phyloP scores from a whole-genome alignment of 257 asterid species.

The Solanum peruvianum region DNA sequence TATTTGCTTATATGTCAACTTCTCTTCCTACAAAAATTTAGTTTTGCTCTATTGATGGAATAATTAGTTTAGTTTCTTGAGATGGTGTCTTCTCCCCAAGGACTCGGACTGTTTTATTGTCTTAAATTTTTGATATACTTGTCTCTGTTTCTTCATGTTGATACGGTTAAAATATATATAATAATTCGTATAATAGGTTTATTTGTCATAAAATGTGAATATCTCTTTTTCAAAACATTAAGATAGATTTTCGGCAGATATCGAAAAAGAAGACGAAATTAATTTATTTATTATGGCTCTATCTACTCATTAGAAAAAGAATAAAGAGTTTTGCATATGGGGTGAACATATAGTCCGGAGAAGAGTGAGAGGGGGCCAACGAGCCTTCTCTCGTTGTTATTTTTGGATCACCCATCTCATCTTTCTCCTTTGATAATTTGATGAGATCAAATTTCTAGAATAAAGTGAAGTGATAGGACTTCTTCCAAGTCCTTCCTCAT shows the following conservation, averaged over 20 bases:
- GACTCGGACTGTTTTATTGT: neutral
- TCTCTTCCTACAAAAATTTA: no score
- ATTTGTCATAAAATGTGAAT: neutral
- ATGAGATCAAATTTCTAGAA: neutral
- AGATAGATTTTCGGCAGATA: no score
- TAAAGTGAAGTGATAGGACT: neutral
- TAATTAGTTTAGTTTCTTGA: neutral
- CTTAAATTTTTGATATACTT: neutral
- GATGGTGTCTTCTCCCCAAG: neutral
- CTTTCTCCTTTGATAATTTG: no score
- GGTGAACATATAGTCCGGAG: neutral
- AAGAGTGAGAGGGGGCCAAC: neutral
- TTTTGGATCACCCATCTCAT: neutral
- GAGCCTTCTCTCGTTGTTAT: neutral
- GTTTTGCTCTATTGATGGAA: neutral
- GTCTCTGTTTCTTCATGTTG: neutral
- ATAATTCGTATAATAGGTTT: neutral
- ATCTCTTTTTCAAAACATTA: neutral
- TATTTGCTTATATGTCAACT: neutral
- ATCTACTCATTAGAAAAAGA: no score
- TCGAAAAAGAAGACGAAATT: no score
- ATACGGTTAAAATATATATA: neutral
- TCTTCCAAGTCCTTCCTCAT: neutral
- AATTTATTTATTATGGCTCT: neutral
- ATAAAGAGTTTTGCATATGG: no score